These are phyloP conservation scores for Backusella liffmaniae DNA, from an alignment of 192 early-diverging fungal genomes.

Conservation along the genomic window DNA sequence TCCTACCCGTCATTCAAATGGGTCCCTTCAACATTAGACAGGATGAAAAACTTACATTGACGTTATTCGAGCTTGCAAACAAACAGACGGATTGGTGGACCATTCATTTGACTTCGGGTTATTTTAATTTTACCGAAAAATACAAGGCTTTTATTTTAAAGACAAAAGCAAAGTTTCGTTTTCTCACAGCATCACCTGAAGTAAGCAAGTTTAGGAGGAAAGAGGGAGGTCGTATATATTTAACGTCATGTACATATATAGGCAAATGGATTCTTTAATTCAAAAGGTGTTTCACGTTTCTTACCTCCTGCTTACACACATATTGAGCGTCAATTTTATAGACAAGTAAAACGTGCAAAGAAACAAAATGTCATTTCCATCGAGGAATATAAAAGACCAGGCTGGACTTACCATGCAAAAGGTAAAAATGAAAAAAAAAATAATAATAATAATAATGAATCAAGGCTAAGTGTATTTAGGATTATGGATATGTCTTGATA, in stretches of 20 bases:
- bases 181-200: constrained; percentile 86
- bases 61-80: constrained; percentile 60
- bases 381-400: constrained; percentile 71
- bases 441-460: too few relatives aligned
- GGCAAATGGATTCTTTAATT: constrained; percentile 92
- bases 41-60: constrained; percentile 66
- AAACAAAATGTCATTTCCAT: constrained; percentile 59
- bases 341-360: constrained; percentile 39
- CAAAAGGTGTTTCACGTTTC: constrained; percentile 80
- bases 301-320: constrained; percentile 91
- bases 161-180: constrained; percentile 59
- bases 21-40: constrained; percentile 76
- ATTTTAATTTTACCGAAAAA: constrained; percentile 85
- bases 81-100: constrained; percentile 48
- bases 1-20: constrained; percentile 87
- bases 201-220: constrained; percentile 31
- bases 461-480: constrained; percentile 31
- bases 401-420: constrained; percentile 98
- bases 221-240: background rate
- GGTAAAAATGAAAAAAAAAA: constrained; percentile 42
- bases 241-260: constrained; percentile 25
- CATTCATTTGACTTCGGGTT: constrained; percentile 81
- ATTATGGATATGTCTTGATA: constrained; percentile 68
- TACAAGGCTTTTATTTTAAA: constrained; percentile 64
- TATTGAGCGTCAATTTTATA: constrained; percentile 73